Percentiles rank a stretch among this genome's conserved stretches.
phyloP scores from a whole-genome alignment of 306 rosid species.

The Glycine latifolia region DNA sequence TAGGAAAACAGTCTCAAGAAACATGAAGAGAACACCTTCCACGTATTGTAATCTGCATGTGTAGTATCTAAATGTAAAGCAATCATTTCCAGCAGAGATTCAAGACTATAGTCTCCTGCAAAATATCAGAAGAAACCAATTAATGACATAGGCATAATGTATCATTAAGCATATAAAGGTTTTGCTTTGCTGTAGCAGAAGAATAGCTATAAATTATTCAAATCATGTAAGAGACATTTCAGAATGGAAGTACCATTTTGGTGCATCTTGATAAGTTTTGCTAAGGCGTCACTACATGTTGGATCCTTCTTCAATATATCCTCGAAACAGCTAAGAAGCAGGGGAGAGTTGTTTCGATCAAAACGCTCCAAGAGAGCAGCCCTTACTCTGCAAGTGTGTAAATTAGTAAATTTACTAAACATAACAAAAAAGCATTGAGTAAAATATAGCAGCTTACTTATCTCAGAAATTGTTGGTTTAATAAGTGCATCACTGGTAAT shows the following conservation, averaged over 20 bases:
- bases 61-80: slow-evolving; percentile 82
- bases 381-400: slow-evolving; percentile 62
- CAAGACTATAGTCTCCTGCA: slow-evolving; percentile 72
- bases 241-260: slow-evolving; percentile 64
- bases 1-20: slow-evolving; percentile 58
- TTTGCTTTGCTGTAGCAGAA: neutral
- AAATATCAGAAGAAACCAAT: slow-evolving; percentile 44
- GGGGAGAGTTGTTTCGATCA: slow-evolving; percentile 54
- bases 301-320: slow-evolving; percentile 81
- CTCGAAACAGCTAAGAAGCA: slow-evolving; percentile 60
- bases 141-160: slow-evolving; percentile 2
- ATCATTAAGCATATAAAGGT: slow-evolving; percentile 13
- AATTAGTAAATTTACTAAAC: slow-evolving; percentile 32
- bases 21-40: slow-evolving; percentile 77
- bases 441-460: neutral
- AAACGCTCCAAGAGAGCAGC: slow-evolving; percentile 64
- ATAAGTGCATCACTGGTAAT: neutral
- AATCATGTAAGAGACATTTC: neutral
- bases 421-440: slow-evolving; percentile 11
- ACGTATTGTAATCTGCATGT: slow-evolving; percentile 57
- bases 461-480: slow-evolving; percentile 9
- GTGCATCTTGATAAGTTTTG: slow-evolving; percentile 73
- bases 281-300: slow-evolving; percentile 66
- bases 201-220: neutral
- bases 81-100: slow-evolving; percentile 78